Evolutionary conservation across 441 rosid species (phyloP), one percentile per base, ranked within the genome.

Genomic region (Sinapis alba): DNA sequence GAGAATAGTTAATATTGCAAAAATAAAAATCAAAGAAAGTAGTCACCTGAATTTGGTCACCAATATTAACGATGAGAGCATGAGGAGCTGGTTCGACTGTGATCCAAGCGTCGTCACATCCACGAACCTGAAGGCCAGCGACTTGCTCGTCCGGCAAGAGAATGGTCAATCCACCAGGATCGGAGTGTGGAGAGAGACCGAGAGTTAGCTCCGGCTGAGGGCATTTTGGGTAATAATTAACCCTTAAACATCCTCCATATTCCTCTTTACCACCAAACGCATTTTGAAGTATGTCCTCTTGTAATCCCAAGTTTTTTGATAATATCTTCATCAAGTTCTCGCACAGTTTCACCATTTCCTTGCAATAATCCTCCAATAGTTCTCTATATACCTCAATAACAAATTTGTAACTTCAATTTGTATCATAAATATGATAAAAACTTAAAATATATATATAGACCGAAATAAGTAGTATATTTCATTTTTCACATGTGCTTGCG

Each of bases 151-250:
- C 95, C 1, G 95, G 92, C 32, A 93, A 80, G 60, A 93, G 89
- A 54, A 93, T 71, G 82, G 98, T 91, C 84, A 91, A 59, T 11
- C 97, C 98, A 3, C 98, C 98, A 0, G 98, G 98, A 72, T 93
- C 98, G 0, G 98, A 90, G 79, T 93, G 98, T 0, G 98, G 66
- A 1, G 98, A 93, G 24, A 93, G 84, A 5, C 98, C 98, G 2
- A 93, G 81, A 6, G 98, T 80, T 27, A 93, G 73, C 72, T 91
- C 95, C 1, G 98, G 97, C 43, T 90, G 97, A 8, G 98, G 97
- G 61, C 98, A 93, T 68, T 81, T 88, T 5, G 96, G 94, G 71
- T 92, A 92, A 74, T 85, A 90, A 53, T 92, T 90, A 36, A 83
- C 90, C 77, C 97, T 89, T 50, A 90, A 34, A 76, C 98, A 90